These are phyloP conservation scores for Nakazawaea ishiwadae DNA, from an alignment of 805 yeast genomes.

Conservation along the genomic window DNA sequence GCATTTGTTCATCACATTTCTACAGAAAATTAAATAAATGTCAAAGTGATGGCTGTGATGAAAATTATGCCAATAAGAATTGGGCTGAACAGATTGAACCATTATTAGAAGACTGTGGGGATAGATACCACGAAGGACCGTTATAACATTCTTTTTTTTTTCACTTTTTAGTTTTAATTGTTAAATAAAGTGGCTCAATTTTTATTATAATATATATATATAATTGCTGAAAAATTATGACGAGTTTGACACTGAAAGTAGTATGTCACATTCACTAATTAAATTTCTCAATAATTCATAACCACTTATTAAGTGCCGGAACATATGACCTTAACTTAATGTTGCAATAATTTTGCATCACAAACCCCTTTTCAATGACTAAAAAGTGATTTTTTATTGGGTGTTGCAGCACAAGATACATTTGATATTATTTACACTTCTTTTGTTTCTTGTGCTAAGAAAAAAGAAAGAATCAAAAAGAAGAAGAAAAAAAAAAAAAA, in stretches of 20 bases:
- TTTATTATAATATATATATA: not conserved
- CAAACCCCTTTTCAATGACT: no score
- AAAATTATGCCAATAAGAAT: slow-evolving; percentile 11
- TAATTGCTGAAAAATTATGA: no score
- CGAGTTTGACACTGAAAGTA: no score
- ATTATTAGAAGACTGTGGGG: slow-evolving; percentile 13
- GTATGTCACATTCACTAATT: no score
- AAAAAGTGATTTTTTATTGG: not conserved
- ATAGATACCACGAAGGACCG: slow-evolving; percentile 14
- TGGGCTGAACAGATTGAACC: slow-evolving; percentile 13
- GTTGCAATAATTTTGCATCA: no score
- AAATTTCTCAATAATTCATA: no score
- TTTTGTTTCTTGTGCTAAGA: no score
- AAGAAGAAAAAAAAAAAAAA: no score
- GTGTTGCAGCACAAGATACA: not conserved
- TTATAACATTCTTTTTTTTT: slow-evolving; percentile 1
- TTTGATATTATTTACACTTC: no score
- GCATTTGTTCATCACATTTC: slow-evolving; percentile 15
- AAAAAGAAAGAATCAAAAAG: no score
- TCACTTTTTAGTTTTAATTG: not conserved
- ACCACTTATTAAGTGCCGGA: no score
- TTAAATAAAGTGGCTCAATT: not conserved
- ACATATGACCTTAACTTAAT: no score
- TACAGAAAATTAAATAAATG: slow-evolving; percentile 12
- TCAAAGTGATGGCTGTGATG: slow-evolving; percentile 14